These are phyloP conservation scores for Solanum verrucosum DNA, from an alignment of 257 asterid genomes.

Conservation along the genomic window DNA sequence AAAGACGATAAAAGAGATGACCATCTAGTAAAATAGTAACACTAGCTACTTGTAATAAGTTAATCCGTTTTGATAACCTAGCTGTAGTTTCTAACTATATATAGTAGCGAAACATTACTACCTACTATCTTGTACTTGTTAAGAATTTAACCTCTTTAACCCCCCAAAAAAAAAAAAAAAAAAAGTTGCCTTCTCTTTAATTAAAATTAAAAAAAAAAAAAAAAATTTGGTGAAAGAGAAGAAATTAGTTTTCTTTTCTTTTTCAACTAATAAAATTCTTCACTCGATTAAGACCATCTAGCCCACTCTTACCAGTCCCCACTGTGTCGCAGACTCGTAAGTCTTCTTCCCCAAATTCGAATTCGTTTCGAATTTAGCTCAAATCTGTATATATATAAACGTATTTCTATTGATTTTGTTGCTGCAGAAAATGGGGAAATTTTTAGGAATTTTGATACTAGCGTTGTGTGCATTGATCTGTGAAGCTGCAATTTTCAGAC, in stretches of 20 bases:
- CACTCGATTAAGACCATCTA: background rate
- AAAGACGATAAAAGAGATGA: no score
- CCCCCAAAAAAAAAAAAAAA: no score
- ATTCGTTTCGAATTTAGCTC: background rate
- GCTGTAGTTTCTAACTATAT: no score
- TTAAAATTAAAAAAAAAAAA: no score
- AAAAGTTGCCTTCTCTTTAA: no score
- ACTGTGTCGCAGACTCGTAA: background rate
- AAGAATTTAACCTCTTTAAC: no score
- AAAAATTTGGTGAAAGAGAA: background rate
- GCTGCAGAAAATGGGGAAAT: conserved; percentile 49
- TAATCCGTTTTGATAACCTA: no score
- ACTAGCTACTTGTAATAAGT: no score
- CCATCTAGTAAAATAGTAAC: no score
- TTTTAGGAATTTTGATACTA: conserved; percentile 37
- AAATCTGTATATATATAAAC: background rate
- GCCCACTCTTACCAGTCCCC: background rate
- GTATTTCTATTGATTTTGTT: background rate
- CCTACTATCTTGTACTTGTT: no score
- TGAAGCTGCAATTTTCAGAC: conserved; percentile 59
- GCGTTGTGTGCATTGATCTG: conserved; percentile 36
- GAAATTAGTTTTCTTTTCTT: background rate
- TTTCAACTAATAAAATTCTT: background rate
- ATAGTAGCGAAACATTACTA: no score
- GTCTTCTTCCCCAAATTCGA: background rate